phyloP scores from a whole-genome alignment of 1,284 basidiomycete genomes.

The Trichosporon asahii region DNA sequence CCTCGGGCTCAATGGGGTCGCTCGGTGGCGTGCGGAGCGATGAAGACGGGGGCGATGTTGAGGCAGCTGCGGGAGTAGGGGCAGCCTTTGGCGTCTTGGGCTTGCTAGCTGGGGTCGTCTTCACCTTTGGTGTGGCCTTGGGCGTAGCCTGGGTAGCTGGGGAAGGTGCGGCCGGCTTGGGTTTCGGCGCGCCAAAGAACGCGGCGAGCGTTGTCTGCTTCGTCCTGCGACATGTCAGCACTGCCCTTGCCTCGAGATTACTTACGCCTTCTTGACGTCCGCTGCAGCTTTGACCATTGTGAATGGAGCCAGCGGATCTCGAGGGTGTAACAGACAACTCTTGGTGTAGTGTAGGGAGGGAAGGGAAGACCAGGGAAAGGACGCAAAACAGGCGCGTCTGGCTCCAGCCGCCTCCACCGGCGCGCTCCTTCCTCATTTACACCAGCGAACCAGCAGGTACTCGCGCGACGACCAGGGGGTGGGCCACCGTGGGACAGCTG shows the following conservation, averaged over 20 bases:
- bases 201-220: conserved; percentile 52
- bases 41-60: conserved; percentile 22
- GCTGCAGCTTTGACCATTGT: conserved; percentile 8
- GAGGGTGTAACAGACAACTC: not conserved
- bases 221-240: conserved; percentile 22
- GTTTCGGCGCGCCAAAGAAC: conserved; percentile 50
- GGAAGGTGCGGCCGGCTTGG: conserved; percentile 27
- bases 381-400: conserved; percentile 10
- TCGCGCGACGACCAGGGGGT: too few relatives aligned
- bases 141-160: conserved; percentile 4
- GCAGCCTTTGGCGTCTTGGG: conserved; percentile 10
- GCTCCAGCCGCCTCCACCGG: conserved; percentile 3
- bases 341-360: not conserved
- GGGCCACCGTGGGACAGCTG: not conserved
- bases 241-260: too few relatives aligned
- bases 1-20: conserved; percentile 21
- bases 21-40: conserved; percentile 37
- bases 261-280: conserved; percentile 7
- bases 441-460: too few relatives aligned
- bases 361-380: not conserved
- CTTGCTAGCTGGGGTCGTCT: not conserved
- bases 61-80: conserved; percentile 13
- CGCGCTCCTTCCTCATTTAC: not conserved
- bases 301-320: not conserved
- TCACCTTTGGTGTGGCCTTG: not conserved